phyloP scores from a whole-genome alignment of 768 basidiomycete genomes.

The Pleurotus giganteus region DNA sequence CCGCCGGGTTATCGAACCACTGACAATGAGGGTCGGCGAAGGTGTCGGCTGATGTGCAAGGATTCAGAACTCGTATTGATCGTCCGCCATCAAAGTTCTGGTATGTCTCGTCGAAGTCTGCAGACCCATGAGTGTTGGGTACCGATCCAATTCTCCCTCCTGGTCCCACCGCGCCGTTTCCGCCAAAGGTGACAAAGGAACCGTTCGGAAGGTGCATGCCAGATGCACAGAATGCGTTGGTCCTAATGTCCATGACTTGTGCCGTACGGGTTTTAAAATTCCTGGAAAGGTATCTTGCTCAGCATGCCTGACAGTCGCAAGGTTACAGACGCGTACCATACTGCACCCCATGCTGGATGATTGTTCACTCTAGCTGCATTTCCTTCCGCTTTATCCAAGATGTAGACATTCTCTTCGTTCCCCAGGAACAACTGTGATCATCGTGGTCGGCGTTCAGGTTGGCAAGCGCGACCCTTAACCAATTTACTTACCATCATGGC shows the following conservation, averaged over 20 bases:
- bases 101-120: conserved; percentile 63
- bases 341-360: conserved; percentile 60
- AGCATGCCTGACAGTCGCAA: not conserved
- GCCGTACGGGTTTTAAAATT: conserved; percentile 59
- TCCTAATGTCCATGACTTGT: conserved; percentile 65
- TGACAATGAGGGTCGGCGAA: conserved; percentile 51
- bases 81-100: conserved; percentile 79
- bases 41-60: conserved; percentile 55
- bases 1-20: conserved; percentile 68
- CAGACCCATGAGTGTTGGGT: conserved; percentile 42
- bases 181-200: conserved; percentile 73
- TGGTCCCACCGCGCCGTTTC: conserved; percentile 73
- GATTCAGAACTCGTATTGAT: conserved; percentile 79
- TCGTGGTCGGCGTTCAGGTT: not conserved
- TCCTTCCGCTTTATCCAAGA: conserved; percentile 78
- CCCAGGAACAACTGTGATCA: conserved; percentile 61
- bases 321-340: conserved; percentile 16
- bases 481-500: conserved; percentile 35
- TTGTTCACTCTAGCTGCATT: conserved; percentile 55
- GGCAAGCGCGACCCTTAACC: not conserved
- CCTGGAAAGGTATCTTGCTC: conserved; percentile 29
- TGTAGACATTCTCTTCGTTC: conserved; percentile 67
- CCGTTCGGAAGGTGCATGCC: conserved; percentile 83
- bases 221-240: conserved; percentile 82
- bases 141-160: conserved; percentile 60